Evolutionary conservation across 2,329 filamentous ascomycete species (phyloP), one percentile per base, ranked within the genome.

Genomic region (Penicillium sp.): DNA sequence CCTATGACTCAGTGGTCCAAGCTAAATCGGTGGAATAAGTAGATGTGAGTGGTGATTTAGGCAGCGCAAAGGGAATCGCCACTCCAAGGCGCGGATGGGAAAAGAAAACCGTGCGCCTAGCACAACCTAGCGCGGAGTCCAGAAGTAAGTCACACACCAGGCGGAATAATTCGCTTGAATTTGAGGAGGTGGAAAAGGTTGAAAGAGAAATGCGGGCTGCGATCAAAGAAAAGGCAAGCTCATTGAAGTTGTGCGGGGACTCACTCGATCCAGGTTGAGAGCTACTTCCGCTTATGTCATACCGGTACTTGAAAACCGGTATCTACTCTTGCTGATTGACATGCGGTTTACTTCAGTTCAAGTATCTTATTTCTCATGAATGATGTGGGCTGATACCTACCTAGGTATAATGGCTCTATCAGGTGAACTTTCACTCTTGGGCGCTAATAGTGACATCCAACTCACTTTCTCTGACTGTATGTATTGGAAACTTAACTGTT

Each of bases 261-360:
- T 47, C 46, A 29, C 37, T 48, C 48, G 37, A 54, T 46, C 41
- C 46, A 40, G 32, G 44, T 54, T 40, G 35, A 35, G 40, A 63
- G 60, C 60, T 49, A 38, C 37, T 27, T 55, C 55, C 37, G 62
- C 62, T 65, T 63, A 65, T 63, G 62, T 63, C 61, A 63, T 62
- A 32, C 37, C 42, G 32, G 50, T 48, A 53, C 31, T 35, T 56
- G 2, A n/a, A 45, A 27, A 23, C 6, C 44, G 23, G 52, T 54
- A 44, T 13, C 16, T 16, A 3, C 18, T 4, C 31, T 5, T 23
- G 6, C 6, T 34, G 2, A 23, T 31, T 42, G 6, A 34, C 8
- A 6, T 38, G n/a, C 8, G n/a, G 42, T 37, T 16, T 44, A 55
- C 48, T 25, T 52, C 1, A 15, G 1, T n/a, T 10, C 15, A 44